Evolutionary conservation across 768 basidiomycete species (phyloP), one percentile per base, ranked within the genome.

Genomic region (Rhizopogon rudus): DNA sequence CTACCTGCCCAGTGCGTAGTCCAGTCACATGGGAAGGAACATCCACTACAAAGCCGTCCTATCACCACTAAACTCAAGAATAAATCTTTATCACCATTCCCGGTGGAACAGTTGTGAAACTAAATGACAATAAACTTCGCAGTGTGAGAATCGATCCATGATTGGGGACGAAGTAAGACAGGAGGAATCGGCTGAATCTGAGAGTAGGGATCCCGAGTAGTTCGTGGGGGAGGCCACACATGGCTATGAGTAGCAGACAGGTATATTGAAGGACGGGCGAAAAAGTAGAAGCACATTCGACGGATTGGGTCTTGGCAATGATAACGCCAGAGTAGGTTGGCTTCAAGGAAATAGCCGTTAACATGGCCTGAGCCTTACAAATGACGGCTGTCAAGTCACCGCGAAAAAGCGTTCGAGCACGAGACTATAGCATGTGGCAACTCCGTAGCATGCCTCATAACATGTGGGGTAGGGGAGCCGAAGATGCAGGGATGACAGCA

Each of bases 1-100:
- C 43, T 16, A 45, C 51, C 53, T 45, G 40, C 60, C 66, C 58
- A 52, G 69, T 72, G 49, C 58, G 53, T 64, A n/a, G 45, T 66
- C 63, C 17, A 8, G 44, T 40, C 16, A 40, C 51, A 20, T 31
- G 44, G 46, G 52, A 2, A 12, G 33, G 63, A 52, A 17, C 56
- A 52, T 62, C 35, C 52, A 44, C 60, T 59, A 56, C 58, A 35
- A 60, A 68, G 62, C 59, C 67, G 67, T 55, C 57, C 65, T 61
- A 56, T 61, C 60, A 56, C 56, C 57, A 54, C 65, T 68, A 73
- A 65, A 68, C 72, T 75, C 75, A 80, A 82, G 81, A 78, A 75
- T 78, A 66, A 80, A 76, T 78, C 81, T 81, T 79, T 82, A 64
- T 78, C 79, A 69, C 61, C 70, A 66, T 63, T 72, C 78, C 78